Conservation (phyloP, 306 rosid genomes). For the Acacia crassicarpa region DNA sequence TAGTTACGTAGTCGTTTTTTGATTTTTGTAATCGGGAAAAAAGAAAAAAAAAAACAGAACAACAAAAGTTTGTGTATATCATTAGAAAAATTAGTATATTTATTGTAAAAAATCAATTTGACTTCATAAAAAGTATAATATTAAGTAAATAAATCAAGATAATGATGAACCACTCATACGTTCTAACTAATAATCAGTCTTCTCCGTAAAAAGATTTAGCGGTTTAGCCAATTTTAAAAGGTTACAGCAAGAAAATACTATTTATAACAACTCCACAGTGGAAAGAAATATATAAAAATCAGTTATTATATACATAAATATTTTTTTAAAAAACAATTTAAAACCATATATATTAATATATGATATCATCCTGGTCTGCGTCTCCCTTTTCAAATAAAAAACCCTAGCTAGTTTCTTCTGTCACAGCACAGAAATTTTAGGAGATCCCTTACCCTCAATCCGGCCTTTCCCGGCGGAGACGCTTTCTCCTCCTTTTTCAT, state of each 20-base stretch:
- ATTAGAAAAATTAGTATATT: no score
- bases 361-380: not conserved
- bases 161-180: not conserved
- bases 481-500: slow-evolving; percentile 54
- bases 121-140: no score
- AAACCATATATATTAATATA: not conserved
- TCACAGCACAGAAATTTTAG: slow-evolving; percentile 22
- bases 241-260: not conserved
- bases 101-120: no score
- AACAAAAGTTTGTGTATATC: no score
- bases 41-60: no score
- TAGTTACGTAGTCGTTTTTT: no score
- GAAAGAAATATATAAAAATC: slow-evolving; percentile 13
- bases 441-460: slow-evolving; percentile 9
- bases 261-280: not conserved
- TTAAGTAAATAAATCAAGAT: no score
- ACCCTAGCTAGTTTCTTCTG: not conserved
- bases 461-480: slow-evolving; percentile 65
- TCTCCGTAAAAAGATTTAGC: not conserved
- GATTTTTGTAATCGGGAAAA: no score
- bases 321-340: not conserved
- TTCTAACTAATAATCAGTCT: not conserved
- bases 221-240: not conserved
- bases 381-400: slow-evolving; percentile 6
- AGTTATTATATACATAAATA: slow-evolving; percentile 9